These are phyloP conservation scores for Xylariales sp. DNA, from an alignment of 2,329 filamentous ascomycete genomes.

Conservation along the genomic window DNA sequence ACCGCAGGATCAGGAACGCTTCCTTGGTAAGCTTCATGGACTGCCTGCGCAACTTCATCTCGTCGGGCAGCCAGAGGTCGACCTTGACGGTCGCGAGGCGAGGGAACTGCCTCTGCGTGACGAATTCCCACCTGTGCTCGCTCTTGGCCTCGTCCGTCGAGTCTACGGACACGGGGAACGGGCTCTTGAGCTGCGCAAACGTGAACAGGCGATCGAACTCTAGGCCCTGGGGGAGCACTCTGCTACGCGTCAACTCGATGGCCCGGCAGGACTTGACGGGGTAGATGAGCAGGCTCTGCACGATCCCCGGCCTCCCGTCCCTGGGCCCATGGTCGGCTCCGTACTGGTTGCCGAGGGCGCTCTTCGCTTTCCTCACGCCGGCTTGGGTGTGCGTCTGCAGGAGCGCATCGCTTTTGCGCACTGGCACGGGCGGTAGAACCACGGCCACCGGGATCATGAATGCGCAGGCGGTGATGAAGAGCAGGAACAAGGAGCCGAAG, in stretches of 20 bases:
- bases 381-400: constrained; percentile 65
- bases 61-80: constrained; percentile 77
- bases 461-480: constrained; percentile 50
- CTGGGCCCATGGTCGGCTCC: constrained; percentile 38
- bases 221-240: constrained; percentile 75
- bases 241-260: constrained; percentile 75
- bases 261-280: constrained; percentile 85
- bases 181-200: constrained; percentile 75
- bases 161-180: constrained; percentile 57
- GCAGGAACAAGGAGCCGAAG: constrained; percentile 43
- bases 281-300: constrained; percentile 79
- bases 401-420: constrained; percentile 65
- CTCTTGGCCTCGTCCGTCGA: constrained; percentile 51
- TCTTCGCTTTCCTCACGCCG: constrained; percentile 55
- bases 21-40: constrained; percentile 62
- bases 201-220: constrained; percentile 85
- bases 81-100: constrained; percentile 76
- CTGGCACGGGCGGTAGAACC: constrained; percentile 65
- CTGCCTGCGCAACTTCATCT: constrained; percentile 62
- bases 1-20: constrained; percentile 73
- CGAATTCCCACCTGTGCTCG: constrained; percentile 72
- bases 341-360: constrained; percentile 51
- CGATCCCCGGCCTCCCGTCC: constrained; percentile 42
- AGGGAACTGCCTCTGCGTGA: constrained; percentile 77
- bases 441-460: constrained; percentile 66